phyloP scores from a whole-genome alignment of 1,284 basidiomycete species.

The Melampsora occidentalis region DNA sequence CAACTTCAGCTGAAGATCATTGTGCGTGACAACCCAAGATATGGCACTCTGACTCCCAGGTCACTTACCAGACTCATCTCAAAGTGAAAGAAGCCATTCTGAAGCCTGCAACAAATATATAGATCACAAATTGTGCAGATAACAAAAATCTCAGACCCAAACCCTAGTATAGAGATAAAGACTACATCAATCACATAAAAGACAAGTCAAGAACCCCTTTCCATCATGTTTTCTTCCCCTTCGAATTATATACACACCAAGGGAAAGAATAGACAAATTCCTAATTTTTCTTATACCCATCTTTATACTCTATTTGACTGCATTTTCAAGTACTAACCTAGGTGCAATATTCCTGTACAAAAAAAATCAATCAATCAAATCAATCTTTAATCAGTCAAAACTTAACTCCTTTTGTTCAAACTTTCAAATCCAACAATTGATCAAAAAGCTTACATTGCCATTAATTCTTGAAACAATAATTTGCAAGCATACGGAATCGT shows the following conservation, averaged over 20 bases:
- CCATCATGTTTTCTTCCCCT: background rate
- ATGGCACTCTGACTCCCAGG: too few species aligned
- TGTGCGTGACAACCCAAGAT: too few species aligned
- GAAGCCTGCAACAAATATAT: too few species aligned
- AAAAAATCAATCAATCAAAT: constrained; percentile 43
- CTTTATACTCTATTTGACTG: constrained; percentile 44
- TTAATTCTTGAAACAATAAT: constrained; percentile 90
- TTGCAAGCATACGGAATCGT: constrained; percentile 99
- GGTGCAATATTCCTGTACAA: constrained; percentile 57
- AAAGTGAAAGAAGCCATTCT: too few species aligned
- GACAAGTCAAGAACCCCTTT: background rate
- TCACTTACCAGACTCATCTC: too few species aligned
- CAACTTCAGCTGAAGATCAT: too few species aligned
- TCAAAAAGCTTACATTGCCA: constrained; percentile 32
- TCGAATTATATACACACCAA: background rate
- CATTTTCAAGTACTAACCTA: constrained; percentile 54
- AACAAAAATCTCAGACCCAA: too few species aligned
- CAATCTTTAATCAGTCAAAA: background rate
- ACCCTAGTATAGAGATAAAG: too few species aligned
- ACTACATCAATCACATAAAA: too few species aligned
- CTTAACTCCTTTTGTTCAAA: background rate
- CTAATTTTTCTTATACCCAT: background rate
- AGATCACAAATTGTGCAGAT: too few species aligned
- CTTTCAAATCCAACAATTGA: background rate
- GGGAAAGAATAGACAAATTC: background rate